These are phyloP conservation scores for Fraxinus floribunda DNA, from an alignment of 305 asterid species.

Conservation along the genomic window DNA sequence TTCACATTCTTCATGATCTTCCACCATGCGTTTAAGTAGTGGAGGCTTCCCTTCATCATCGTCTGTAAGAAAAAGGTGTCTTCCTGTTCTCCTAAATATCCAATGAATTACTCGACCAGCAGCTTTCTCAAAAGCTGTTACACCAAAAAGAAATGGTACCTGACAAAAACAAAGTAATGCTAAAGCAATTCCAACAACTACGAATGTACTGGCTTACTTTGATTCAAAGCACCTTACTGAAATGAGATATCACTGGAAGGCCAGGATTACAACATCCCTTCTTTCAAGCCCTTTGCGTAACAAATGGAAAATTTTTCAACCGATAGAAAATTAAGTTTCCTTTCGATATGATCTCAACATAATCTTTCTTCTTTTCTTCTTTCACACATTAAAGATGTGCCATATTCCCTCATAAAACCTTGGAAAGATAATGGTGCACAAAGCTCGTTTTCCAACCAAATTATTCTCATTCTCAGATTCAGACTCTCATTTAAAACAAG, in stretches of 20 bases:
- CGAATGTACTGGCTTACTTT: not conserved
- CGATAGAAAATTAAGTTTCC: not conserved
- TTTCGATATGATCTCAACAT: not conserved
- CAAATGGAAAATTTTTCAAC: not conserved
- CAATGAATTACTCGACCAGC: slow-evolving; percentile 75
- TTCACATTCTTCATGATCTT: slow-evolving; percentile 58
- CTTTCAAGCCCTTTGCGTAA: not conserved
- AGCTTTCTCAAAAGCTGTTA: slow-evolving; percentile 72
- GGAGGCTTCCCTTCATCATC: slow-evolving; percentile 84
- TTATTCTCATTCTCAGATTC: not conserved
- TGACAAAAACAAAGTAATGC: slow-evolving; percentile 25
- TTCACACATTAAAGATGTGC: not conserved
- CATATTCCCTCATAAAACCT: not conserved
- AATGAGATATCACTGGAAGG: not conserved
- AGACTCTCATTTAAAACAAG: not conserved
- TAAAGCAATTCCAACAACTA: not conserved
- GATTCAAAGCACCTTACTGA: not conserved
- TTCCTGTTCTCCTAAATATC: slow-evolving; percentile 96
- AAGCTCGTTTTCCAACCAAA: not conserved
- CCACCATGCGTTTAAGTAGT: slow-evolving; percentile 75
- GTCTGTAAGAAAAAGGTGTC: slow-evolving; percentile 88
- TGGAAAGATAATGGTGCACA: not conserved
- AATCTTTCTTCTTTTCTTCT: not conserved
- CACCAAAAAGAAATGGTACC: slow-evolving; percentile 98
- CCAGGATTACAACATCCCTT: not conserved